A percentile compares a stretch with the other conserved stretches of the same genome.
phyloP scores from a whole-genome alignment of 805 yeast species.

The Schizosaccharomyces lindneri region DNA sequence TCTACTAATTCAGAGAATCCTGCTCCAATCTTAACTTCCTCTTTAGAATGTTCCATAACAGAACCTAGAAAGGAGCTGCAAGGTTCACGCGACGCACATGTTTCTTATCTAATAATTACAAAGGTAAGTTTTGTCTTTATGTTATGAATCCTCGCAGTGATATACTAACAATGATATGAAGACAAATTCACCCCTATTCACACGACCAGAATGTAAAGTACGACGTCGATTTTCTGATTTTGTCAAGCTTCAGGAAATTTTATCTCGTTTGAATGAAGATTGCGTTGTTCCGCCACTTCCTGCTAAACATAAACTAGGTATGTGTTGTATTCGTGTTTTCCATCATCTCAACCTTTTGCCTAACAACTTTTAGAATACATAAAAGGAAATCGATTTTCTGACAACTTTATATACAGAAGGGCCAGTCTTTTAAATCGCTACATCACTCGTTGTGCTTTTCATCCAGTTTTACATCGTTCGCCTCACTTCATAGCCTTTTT shows the following conservation, averaged over 20 bases:
- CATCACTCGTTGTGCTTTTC: constrained; percentile 43
- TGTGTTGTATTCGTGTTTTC: not conserved
- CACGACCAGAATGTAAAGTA: constrained; percentile 21
- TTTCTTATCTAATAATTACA: constrained; percentile 33
- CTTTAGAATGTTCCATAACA: constrained; percentile 2
- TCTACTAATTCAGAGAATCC: not conserved
- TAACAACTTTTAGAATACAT: constrained; percentile 32
- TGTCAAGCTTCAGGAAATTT: constrained; percentile 46
- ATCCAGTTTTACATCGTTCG: constrained; percentile 46
- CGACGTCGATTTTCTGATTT: constrained; percentile 77
- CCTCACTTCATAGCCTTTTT: constrained; percentile 46
- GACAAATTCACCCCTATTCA: constrained; percentile 37
- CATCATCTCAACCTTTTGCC: not conserved
- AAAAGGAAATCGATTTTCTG: constrained; percentile 76
- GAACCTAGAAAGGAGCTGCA: constrained; percentile 50
- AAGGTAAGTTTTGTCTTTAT: not conserved
- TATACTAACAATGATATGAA: constrained; percentile 1
- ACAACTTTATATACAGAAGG: constrained; percentile 61
- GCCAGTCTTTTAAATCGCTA: constrained; percentile 61
- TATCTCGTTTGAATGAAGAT: constrained; percentile 59
- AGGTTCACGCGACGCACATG: constrained; percentile 43
- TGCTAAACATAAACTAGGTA: constrained; percentile 50
- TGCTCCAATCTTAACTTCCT: not conserved
- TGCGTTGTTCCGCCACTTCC: constrained; percentile 83
- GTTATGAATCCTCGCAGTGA: no score